Evolutionary conservation across 202 grass and related monocot genomes (phyloP).

Genomic region (Zoysia matrella): DNA sequence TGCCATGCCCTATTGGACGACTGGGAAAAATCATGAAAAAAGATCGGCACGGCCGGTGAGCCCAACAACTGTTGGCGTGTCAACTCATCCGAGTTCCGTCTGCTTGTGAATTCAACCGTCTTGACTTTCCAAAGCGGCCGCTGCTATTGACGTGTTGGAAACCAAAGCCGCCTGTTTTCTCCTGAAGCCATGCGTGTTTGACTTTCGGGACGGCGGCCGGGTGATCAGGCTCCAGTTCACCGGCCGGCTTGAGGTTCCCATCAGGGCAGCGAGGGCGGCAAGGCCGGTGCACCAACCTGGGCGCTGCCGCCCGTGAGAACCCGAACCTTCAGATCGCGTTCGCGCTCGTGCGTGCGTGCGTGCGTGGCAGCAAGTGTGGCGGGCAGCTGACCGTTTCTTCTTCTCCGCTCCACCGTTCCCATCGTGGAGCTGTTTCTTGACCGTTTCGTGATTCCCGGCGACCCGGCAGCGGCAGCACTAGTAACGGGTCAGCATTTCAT

Average conservation of each 20-base stretch:
- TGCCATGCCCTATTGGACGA: not conserved
- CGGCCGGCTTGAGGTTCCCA: not conserved
- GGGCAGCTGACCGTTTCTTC: constrained; percentile 18
- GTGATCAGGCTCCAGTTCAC: not conserved
- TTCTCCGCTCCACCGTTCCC: not conserved
- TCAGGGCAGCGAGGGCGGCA: not conserved
- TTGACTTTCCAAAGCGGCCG: constrained; percentile 30
- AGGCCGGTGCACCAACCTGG: constrained; percentile 13
- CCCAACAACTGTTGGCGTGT: constrained; percentile 24
- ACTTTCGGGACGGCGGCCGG: not conserved
- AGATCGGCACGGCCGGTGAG: not conserved
- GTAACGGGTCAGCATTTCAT: constrained; percentile 33
- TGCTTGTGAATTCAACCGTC: constrained; percentile 32
- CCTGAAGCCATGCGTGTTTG: not conserved
- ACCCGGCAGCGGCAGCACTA: not conserved
- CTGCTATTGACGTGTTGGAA: constrained; percentile 8
- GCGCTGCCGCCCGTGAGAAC: not conserved
- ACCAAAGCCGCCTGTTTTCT: not conserved
- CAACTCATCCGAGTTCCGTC: not conserved
- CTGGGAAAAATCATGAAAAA: not conserved
- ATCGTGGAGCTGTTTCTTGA: constrained; percentile 32
- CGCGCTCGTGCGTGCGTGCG: not conserved
- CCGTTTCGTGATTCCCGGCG: constrained; percentile 19
- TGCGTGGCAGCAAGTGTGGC: constrained; percentile 4
- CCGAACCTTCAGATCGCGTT: constrained; percentile 15